A percentile compares a stretch with the other conserved stretches of the same genome.
Conservation (phyloP, 345 rosid species). For the Citropsis articulata region DNA sequence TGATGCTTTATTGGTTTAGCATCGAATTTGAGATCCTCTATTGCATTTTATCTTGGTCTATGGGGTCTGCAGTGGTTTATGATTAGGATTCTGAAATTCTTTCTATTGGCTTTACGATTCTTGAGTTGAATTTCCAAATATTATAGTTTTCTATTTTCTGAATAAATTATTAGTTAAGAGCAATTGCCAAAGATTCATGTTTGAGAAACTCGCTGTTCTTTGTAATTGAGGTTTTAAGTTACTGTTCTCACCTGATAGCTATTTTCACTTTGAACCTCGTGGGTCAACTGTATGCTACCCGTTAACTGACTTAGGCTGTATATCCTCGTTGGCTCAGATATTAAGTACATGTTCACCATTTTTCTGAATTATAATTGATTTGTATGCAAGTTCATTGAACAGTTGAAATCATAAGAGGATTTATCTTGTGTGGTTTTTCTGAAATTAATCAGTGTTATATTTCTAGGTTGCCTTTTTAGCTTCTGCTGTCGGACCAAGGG, state of each 20-base stretch:
- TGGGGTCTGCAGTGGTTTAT: background rate
- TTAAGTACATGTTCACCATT: background rate
- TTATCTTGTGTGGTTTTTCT: slow-evolving; percentile 4
- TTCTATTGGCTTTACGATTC: background rate
- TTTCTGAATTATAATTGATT: background rate
- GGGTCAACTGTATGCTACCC: background rate
- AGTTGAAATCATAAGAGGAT: background rate
- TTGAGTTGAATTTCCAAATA: background rate
- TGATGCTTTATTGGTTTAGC: background rate
- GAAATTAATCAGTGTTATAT: slow-evolving; percentile 20
- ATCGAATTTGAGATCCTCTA: background rate
- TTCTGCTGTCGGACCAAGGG: slow-evolving; percentile 96
- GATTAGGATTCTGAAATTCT: background rate
- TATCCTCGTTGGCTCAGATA: background rate
- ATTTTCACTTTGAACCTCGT: background rate
- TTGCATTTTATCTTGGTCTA: background rate
- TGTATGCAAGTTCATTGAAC: background rate
- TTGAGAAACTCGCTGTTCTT: background rate
- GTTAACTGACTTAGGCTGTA: background rate
- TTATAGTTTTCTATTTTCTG: background rate
- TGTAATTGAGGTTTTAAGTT: background rate
- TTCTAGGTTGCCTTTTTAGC: slow-evolving; percentile 93
- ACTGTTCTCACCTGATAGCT: background rate
- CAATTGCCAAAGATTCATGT: background rate
- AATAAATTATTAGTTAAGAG: background rate